A percentile compares a stretch with the other conserved stretches of the same genome.
Evolutionary conservation across 164 flowering plant genomes (phyloP).

Genomic region (Paratinospora sagittata): DNA sequence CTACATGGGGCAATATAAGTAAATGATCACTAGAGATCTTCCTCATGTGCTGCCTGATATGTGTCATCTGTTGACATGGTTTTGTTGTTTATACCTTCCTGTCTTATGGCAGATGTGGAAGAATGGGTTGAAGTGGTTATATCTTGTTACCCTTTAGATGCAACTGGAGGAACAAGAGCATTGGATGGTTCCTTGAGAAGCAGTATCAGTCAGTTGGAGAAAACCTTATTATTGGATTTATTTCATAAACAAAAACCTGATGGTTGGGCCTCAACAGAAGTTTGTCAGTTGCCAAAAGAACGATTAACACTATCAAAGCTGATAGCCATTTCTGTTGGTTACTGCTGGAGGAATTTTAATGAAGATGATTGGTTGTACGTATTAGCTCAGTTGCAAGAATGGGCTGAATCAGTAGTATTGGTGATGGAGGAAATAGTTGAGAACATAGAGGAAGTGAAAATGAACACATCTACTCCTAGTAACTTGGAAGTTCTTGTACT

Average conservation of each 20-base stretch:
- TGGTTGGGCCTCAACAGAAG: constrained; percentile 21
- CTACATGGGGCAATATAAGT: neutral
- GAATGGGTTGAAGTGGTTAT: constrained; percentile 72
- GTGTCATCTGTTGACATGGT: neutral
- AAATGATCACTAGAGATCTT: neutral
- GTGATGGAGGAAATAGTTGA: constrained; percentile 82
- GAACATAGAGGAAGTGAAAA: constrained; percentile 43
- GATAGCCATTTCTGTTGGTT: constrained; percentile 56
- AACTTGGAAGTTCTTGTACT: constrained; percentile 25
- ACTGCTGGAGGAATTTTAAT: constrained; percentile 74
- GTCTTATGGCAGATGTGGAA: constrained; percentile 53
- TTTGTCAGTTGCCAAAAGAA: constrained; percentile 38
- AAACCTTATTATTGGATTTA: constrained; percentile 49
- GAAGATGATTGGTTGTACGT: constrained; percentile 89
- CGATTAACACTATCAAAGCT: constrained; percentile 55
- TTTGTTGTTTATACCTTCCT: neutral
- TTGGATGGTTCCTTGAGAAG: constrained; percentile 35
- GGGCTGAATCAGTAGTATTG: constrained; percentile 77
- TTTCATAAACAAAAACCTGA: constrained; percentile 58
- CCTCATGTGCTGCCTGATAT: neutral
- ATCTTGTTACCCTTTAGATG: constrained; percentile 69
- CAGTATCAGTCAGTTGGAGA: constrained; percentile 41
- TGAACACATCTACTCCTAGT: constrained; percentile 25
- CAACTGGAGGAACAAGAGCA: constrained; percentile 28
- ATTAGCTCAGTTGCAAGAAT: constrained; percentile 42